Percentiles rank a stretch among this genome's conserved stretches.
Evolutionary conservation across 305 asterid genomes (phyloP).

Genomic region (Fraxinus ornus): DNA sequence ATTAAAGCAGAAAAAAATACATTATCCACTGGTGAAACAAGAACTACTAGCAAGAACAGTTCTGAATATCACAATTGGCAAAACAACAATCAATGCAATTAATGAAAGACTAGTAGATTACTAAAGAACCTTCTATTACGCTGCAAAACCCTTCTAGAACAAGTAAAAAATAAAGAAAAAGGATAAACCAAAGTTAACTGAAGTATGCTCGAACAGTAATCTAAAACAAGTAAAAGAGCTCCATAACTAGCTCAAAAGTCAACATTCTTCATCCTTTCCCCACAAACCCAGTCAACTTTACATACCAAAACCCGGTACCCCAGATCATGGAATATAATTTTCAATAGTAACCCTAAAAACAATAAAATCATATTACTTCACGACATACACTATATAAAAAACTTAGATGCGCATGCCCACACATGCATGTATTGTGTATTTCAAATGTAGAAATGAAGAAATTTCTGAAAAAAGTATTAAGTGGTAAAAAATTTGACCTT

Average conservation of each 20-base stretch:
- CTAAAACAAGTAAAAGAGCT: neutral
- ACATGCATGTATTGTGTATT: neutral
- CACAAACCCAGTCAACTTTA: neutral
- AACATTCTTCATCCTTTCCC: neutral
- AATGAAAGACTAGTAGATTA: neutral
- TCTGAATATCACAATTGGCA: neutral
- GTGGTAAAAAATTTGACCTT: constrained; percentile 34
- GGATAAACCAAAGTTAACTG: neutral
- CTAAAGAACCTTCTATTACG: neutral
- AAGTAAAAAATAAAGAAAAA: neutral
- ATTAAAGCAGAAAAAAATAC: neutral
- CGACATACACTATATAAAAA: neutral
- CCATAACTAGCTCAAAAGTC: neutral
- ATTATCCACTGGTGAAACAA: neutral
- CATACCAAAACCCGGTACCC: neutral
- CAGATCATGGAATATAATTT: constrained; percentile 19
- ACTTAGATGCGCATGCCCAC: neutral
- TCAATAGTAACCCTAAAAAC: neutral
- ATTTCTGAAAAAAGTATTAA: neutral
- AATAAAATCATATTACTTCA: neutral
- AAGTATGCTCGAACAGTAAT: neutral
- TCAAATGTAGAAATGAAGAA: neutral
- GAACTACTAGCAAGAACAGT: neutral
- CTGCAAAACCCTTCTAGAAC: neutral
- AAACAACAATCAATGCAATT: neutral